Evolutionary conservation across 805 yeast genomes (phyloP), one percentile per base, ranked within the genome.

Genomic region (Lipomyces kockii): DNA sequence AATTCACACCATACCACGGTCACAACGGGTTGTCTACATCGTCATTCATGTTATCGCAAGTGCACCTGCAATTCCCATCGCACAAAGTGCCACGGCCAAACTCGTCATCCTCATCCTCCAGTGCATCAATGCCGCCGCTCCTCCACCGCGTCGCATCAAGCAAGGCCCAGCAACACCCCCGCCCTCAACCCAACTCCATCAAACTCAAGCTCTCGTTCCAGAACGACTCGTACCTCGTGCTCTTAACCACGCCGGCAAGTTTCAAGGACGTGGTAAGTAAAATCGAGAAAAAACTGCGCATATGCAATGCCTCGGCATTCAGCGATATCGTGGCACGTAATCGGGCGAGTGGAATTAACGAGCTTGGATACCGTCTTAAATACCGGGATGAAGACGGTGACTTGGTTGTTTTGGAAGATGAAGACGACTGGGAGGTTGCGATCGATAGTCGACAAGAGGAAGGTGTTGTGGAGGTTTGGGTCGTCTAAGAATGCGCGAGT

Each of bases 311-410:
- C 58, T 81, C 79, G 27, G 79, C 85, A 52, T 63, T 65, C 17
- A 70, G 64, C 37, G 71, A 66, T 25, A 57, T 60, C 61, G 63
- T 66, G 11, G 49, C 29, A 12, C 25, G 64, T 32, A 63, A 63
- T 37, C 54, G 59, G 1, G 66, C 55, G 11, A 52, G 61, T 20
- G 61, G 61, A 8, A 63, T 63, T 17, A 52, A 17, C 34, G 14
- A n/a, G n/a, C 56, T 37, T 52, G 67, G 70, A 12, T 65, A 65
- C 32, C 37, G 89, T 74, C 83, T 95, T 68, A 88, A 88, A 77
- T 94, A 92, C 76, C 87, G 87, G 76, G 99, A 95, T 78, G 99
- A 95, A 78, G 99, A 95, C 76, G 97, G 97, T 20, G 99, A 95
- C 77, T 89, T 86, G 76, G 96, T 95, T 55, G 65, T 62, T 17